Evolutionary conservation across 768 basidiomycete genomes (phyloP).

Genomic region (Rubroboletus pulcherrimus): DNA sequence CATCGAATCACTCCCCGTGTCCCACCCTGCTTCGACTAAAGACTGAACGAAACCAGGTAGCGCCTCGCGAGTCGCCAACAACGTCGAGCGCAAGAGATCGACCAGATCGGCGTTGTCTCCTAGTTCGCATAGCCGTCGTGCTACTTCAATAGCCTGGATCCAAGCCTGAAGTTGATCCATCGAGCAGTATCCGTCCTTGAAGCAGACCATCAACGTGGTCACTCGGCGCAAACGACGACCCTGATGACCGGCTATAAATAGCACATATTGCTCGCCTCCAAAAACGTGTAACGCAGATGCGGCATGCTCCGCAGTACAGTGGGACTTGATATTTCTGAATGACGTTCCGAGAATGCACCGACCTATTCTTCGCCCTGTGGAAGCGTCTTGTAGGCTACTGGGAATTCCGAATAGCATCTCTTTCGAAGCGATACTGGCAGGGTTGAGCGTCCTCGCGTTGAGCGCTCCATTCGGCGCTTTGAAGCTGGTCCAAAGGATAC

Average conservation of each 20-base stretch:
- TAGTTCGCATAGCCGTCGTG: conserved; percentile 2
- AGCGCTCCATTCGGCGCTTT: conserved; percentile 7
- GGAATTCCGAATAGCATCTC: conserved; percentile 47
- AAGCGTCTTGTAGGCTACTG: conserved; percentile 36
- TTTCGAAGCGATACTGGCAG: conserved; percentile 35
- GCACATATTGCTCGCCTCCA: conserved; percentile 44
- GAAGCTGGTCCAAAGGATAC: conserved; percentile 45
- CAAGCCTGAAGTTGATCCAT: conserved; percentile 57
- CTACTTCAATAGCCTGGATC: conserved; percentile 30
- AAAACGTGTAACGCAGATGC: conserved; percentile 38
- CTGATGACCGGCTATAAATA: conserved; percentile 41
- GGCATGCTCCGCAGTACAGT: conserved; percentile 13
- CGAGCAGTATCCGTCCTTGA: conserved; percentile 47
- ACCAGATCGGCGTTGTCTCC: not conserved
- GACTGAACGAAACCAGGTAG: conserved; percentile 20
- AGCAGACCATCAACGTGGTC: conserved; percentile 41
- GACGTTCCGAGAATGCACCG: conserved; percentile 50
- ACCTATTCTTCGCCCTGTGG: conserved; percentile 37
- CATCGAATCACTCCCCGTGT: conserved; percentile 30
- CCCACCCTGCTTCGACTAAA: conserved; percentile 35
- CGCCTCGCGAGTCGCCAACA: conserved; percentile 7
- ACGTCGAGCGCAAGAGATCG: conserved; percentile 10
- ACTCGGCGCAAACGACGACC: not conserved
- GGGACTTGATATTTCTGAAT: conserved; percentile 27
- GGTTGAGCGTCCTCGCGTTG: conserved; percentile 26